Percentiles rank a stretch among this genome's conserved stretches.
Evolutionary conservation across 805 yeast species (phyloP).

Genomic region (Candida loeiensis): DNA sequence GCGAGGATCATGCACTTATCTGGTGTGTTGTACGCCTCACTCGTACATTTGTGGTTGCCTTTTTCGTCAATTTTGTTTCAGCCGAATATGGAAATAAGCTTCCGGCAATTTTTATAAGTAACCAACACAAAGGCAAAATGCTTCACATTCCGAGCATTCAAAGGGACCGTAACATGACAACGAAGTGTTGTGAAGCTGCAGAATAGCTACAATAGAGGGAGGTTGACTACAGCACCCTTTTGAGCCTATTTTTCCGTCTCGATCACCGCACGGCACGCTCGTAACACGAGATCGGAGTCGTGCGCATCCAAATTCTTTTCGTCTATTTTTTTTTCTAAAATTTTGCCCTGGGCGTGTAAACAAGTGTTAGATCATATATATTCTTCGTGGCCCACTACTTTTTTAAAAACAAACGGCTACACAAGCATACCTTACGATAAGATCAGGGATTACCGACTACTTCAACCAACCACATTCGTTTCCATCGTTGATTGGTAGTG

Average conservation of each 20-base stretch:
- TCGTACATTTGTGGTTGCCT: neutral
- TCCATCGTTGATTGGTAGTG: neutral
- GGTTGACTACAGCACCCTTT: no score
- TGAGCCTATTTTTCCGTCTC: no score
- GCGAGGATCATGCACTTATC: neutral
- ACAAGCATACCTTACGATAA: no score
- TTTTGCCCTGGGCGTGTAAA: neutral
- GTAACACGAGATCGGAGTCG: neutral
- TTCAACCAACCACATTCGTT: slow-evolving; percentile 1
- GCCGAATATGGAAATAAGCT: slow-evolving; percentile 2
- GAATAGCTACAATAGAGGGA: no score
- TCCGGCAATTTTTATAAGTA: neutral
- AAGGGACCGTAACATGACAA: no score
- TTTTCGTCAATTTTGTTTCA: slow-evolving; percentile 1
- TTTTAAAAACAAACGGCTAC: neutral
- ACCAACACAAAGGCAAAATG: neutral
- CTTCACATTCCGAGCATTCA: neutral
- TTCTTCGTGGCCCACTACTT: slow-evolving; percentile 1
- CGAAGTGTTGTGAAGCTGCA: no score
- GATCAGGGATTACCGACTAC: no score
- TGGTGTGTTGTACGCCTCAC: neutral
- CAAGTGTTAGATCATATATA: neutral
- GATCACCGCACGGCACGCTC: neutral
- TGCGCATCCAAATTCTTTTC: neutral
- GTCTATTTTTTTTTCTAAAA: slow-evolving; percentile 1